A percentile compares a stretch with the other conserved stretches of the same genome.
Evolutionary conservation across 768 basidiomycete genomes (phyloP).

Genomic region (Candolleomyces aberdarensis): DNA sequence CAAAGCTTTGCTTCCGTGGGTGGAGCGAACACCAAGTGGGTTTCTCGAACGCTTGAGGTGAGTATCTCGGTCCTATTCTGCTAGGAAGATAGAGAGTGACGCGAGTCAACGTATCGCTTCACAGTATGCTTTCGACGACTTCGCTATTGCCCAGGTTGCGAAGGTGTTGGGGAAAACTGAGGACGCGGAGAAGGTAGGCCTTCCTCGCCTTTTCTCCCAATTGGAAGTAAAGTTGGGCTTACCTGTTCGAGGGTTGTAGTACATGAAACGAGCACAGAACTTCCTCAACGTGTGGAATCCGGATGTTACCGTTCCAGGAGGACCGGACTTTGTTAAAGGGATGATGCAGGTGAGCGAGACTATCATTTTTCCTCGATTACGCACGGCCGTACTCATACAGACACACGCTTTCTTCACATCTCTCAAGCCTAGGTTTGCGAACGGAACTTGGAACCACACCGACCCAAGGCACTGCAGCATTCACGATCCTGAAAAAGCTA

Average conservation of each 20-base stretch:
- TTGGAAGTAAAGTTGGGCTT: not conserved
- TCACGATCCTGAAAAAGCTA: slow-evolving; percentile 53
- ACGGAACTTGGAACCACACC: slow-evolving; percentile 60
- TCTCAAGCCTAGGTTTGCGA: slow-evolving; percentile 47
- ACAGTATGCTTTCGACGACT: slow-evolving; percentile 64
- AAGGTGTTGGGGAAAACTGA: slow-evolving; percentile 46
- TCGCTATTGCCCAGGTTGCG: slow-evolving; percentile 62
- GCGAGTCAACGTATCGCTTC: not conserved
- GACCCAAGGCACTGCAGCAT: slow-evolving; percentile 67
- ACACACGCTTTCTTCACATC: not conserved
- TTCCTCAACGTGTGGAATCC: slow-evolving; percentile 61
- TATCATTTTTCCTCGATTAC: not conserved
- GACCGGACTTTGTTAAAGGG: slow-evolving; percentile 39
- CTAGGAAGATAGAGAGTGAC: not conserved
- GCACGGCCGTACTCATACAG: not conserved
- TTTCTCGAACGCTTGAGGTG: slow-evolving; percentile 60
- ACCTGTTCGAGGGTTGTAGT: slow-evolving; percentile 31
- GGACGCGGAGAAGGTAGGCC: slow-evolving; percentile 48
- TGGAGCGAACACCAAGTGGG: slow-evolving; percentile 60
- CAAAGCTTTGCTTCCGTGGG: slow-evolving; percentile 40
- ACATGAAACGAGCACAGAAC: slow-evolving; percentile 50
- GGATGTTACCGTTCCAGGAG: slow-evolving; percentile 48
- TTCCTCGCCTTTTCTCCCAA: not conserved
- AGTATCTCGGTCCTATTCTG: not conserved
- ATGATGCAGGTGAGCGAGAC: slow-evolving; percentile 53